Percentiles rank a stretch among this genome's conserved stretches.
Evolutionary conservation across 2,329 filamentous ascomycete genomes (phyloP).

Genomic region (Trichophyton equinum): DNA sequence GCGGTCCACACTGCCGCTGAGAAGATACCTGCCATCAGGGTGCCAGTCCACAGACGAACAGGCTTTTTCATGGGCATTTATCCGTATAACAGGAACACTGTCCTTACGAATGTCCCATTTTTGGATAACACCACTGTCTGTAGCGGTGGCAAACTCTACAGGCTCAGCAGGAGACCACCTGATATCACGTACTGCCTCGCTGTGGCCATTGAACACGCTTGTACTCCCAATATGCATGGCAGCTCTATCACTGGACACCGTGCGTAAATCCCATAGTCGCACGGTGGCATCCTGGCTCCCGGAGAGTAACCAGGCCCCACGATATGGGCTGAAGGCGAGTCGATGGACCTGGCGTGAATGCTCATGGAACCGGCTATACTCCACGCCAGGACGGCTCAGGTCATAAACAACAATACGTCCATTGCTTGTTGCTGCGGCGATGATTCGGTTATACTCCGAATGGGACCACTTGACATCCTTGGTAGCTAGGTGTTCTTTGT

Average conservation of each 20-base stretch:
- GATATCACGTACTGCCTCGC: conserved; percentile 50
- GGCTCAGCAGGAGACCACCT: conserved; percentile 53
- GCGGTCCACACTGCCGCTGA: conserved; percentile 50
- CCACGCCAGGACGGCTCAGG: conserved; percentile 47
- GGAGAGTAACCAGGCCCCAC: conserved; percentile 48
- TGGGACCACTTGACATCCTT: conserved; percentile 58
- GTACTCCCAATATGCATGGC: conserved; percentile 43
- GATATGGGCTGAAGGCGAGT: conserved; percentile 52
- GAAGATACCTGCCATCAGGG: conserved; percentile 51
- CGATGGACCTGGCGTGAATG: conserved; percentile 54
- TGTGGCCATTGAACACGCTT: conserved; percentile 44
- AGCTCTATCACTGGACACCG: conserved; percentile 37
- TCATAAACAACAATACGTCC: conserved; percentile 55
- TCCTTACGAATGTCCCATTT: conserved; percentile 51
- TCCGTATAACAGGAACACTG: conserved; percentile 45
- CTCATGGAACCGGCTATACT: conserved; percentile 50
- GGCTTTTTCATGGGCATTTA: conserved; percentile 48
- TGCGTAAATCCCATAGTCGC: conserved; percentile 51
- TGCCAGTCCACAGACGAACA: conserved; percentile 56
- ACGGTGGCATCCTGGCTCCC: conserved; percentile 54
- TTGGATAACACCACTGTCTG: conserved; percentile 51
- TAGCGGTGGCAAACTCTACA: conserved; percentile 51
- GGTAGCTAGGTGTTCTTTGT: conserved; percentile 49
- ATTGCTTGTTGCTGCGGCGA: conserved; percentile 52
- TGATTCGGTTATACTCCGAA: conserved; percentile 45